Evolutionary conservation across 2,329 filamentous ascomycete genomes (phyloP).

Genomic region (Fusarium ramigenum): DNA sequence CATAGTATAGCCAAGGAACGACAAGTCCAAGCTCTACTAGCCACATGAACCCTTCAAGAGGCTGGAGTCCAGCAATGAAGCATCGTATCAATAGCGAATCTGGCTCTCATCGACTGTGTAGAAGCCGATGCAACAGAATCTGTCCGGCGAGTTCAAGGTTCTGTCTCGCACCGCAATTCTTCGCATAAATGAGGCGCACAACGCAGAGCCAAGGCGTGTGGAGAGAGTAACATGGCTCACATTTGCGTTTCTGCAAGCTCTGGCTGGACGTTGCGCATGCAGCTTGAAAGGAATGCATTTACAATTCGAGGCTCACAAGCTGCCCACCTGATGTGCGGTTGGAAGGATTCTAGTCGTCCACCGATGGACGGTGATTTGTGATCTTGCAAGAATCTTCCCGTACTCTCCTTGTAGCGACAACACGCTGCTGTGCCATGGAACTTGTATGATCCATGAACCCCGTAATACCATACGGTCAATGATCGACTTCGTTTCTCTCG

Average conservation of each 20-base stretch:
- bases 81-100: slow-evolving; percentile 1
- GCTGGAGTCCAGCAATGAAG: background rate
- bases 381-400: background rate
- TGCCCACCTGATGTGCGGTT: background rate
- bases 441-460: background rate
- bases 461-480: background rate
- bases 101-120: background rate
- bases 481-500: background rate
- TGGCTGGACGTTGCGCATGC: slow-evolving; percentile 15
- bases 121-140: background rate
- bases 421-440: background rate
- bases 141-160: background rate
- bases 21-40: slow-evolving; percentile 15
- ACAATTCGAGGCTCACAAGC: slow-evolving; percentile 13
- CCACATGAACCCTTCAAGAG: slow-evolving; percentile 7
- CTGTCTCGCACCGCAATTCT: background rate
- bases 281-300: slow-evolving; percentile 16
- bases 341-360: background rate
- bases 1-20: slow-evolving; percentile 12
- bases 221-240: slow-evolving; percentile 13
- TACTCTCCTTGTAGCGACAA: background rate
- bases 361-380: background rate
- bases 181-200: slow-evolving; percentile 9
- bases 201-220: slow-evolving; percentile 1
- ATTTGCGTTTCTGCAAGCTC: slow-evolving; percentile 26